A percentile compares a stretch with the other conserved stretches of the same genome.
These are phyloP conservation scores for Rutidosis leptorrhynchoides DNA, from an alignment of 129 eudicot genomes.

Conservation along the genomic window DNA sequence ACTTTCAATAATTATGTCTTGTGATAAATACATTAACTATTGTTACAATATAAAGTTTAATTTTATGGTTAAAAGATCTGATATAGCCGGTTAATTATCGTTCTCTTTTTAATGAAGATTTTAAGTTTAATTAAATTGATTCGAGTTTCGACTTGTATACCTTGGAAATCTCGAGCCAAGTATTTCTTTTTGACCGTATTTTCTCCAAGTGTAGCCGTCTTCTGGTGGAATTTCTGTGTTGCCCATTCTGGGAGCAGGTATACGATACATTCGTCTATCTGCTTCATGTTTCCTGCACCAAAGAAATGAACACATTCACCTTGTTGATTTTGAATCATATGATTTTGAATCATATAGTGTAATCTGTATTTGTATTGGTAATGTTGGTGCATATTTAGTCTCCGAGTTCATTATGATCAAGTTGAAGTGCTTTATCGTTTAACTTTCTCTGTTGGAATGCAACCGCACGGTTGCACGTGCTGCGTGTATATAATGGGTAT, in stretches of 20 bases:
- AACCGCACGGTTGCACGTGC: no score
- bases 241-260: slow-evolving; percentile 79
- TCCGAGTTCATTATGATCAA: no score
- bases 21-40: not conserved
- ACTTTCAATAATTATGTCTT: slow-evolving; percentile 19
- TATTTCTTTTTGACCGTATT: slow-evolving; percentile 93
- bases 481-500: no score
- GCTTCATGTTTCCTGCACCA: slow-evolving; percentile 46
- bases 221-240: slow-evolving; percentile 88
- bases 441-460: no score
- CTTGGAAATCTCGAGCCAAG: slow-evolving; percentile 68
- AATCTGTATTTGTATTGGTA: no score
- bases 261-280: slow-evolving; percentile 34
- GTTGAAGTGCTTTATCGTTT: no score
- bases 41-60: not conserved
- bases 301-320: not conserved
- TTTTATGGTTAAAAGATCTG: not conserved
- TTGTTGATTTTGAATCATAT: not conserved
- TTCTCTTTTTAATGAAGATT: not conserved
- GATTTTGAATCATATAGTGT: not conserved
- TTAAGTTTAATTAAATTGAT: not conserved
- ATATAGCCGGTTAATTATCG: not conserved
- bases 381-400: no score
- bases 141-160: slow-evolving; percentile 29
- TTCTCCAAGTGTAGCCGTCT: slow-evolving; percentile 91